phyloP scores from a whole-genome alignment of 2,329 filamentous ascomycete species.

The Colletotrichum musae region DNA sequence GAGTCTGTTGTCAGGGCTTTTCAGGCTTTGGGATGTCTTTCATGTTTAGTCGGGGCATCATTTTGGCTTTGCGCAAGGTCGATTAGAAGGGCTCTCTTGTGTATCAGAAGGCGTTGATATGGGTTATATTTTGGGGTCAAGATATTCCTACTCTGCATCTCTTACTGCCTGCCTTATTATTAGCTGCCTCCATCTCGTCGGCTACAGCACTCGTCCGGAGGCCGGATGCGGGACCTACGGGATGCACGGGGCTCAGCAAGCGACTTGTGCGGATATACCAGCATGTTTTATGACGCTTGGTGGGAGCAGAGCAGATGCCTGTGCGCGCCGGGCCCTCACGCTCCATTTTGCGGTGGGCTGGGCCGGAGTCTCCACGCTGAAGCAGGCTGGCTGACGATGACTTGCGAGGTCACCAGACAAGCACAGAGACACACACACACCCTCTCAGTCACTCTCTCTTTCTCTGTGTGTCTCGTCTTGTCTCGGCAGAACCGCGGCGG shows the following conservation, averaged over 20 bases:
- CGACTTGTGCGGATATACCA: background rate
- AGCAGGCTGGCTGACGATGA: conserved; percentile 4
- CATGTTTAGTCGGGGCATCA: background rate
- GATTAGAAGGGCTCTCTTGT: background rate
- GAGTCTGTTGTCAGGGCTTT: background rate
- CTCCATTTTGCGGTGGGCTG: conserved; percentile 6
- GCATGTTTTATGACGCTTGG: background rate
- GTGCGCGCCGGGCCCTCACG: no score
- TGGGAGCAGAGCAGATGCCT: no score
- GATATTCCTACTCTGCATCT: background rate
- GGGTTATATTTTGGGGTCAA: background rate
- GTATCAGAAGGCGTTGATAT: background rate
- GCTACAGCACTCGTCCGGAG: background rate
- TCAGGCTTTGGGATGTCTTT: background rate
- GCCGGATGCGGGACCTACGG: background rate
- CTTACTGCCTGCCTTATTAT: background rate
- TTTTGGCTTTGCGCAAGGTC: background rate
- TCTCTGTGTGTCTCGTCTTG: background rate
- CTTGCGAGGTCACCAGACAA: background rate
- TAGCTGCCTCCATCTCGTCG: background rate
- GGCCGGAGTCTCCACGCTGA: conserved; percentile 7
- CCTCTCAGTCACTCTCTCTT: background rate
- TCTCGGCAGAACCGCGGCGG: background rate
- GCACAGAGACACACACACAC: no score
- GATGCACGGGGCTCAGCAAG: background rate